These are phyloP conservation scores for Colletotrichum neosansevieriae DNA, from an alignment of 2,329 filamentous ascomycete species.

Conservation along the genomic window DNA sequence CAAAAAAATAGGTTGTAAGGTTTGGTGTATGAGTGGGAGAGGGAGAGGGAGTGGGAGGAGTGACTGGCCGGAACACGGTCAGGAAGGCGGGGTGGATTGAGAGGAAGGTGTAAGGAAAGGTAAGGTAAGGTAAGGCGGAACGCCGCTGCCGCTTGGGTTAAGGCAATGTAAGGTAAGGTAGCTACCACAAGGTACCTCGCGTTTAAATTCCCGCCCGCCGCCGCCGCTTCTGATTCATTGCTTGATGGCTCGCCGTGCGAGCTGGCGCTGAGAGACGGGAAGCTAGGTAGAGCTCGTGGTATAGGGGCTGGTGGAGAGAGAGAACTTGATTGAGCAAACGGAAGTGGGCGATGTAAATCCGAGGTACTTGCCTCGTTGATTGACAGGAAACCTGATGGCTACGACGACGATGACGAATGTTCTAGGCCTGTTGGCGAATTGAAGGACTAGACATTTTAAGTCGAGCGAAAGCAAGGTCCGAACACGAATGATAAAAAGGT, in stretches of 20 bases:
- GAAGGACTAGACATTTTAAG: conserved; percentile 1
- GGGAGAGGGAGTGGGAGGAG: conserved; percentile 38
- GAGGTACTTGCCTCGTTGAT: not conserved
- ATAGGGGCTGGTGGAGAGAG: conserved; percentile 7
- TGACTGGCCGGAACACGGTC: conserved; percentile 33
- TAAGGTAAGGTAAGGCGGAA: conserved; percentile 26
- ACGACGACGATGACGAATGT: conserved; percentile 2
- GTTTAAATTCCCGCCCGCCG: not conserved
- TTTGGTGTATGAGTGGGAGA: conserved; percentile 38
- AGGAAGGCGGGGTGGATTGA: conserved; percentile 36
- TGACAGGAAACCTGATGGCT: not conserved
- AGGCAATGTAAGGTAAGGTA: not conserved
- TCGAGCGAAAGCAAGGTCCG: not conserved
- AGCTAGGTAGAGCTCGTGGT: conserved; percentile 2
- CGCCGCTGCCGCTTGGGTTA: not conserved
- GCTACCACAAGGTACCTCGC: not conserved
- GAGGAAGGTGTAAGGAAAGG: conserved; percentile 9
- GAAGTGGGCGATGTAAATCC: not conserved
- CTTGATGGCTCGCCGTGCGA: not conserved
- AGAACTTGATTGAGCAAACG: not conserved
- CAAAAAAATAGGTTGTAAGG: conserved; percentile 39
- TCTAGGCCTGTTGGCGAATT: conserved; percentile 2
- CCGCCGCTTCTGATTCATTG: not conserved
- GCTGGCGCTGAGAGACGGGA: not conserved
- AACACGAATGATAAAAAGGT: not conserved